Conservation (phyloP, 768 basidiomycete species). For the Lentinula guzmanii region DNA sequence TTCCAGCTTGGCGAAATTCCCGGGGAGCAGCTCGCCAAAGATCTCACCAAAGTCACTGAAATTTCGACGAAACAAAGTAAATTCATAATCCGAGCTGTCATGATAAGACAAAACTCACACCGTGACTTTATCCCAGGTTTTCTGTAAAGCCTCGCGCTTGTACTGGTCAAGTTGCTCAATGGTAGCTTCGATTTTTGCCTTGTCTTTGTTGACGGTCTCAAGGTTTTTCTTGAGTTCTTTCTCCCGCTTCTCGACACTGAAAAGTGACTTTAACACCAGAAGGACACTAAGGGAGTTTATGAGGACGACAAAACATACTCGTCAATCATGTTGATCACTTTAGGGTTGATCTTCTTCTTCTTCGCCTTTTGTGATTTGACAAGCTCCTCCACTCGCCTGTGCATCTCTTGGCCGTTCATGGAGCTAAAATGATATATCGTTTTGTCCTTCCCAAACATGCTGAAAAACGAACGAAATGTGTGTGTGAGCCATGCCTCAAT, state of each 20-base stretch:
- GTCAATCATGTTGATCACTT: constrained; percentile 95
- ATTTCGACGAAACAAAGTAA: not conserved
- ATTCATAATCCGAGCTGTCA: not conserved
- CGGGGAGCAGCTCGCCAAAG: constrained; percentile 91
- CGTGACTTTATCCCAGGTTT: constrained; percentile 96
- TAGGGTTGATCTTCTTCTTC: constrained; percentile 95
- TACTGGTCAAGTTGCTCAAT: constrained; percentile 90
- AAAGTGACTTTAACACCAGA: not conserved
- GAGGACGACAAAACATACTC: constrained; percentile 44
- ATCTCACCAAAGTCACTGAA: constrained; percentile 91
- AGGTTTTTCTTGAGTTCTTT: constrained; percentile 83
- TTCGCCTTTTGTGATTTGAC: constrained; percentile 75
- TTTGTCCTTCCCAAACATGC: constrained; percentile 78
- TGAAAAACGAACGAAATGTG: constrained; percentile 21
- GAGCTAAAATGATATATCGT: constrained; percentile 76
- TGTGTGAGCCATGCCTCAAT: not conserved
- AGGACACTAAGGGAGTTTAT: no score
- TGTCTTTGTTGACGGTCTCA: constrained; percentile 82
- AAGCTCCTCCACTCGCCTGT: constrained; percentile 65
- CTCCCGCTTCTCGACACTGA: constrained; percentile 92
- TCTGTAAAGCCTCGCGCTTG: constrained; percentile 88
- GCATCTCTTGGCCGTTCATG: constrained; percentile 53
- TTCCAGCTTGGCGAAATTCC: constrained; percentile 93
- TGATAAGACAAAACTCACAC: constrained; percentile 44
- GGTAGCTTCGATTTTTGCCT: constrained; percentile 90